Percentiles rank a stretch among this genome's conserved stretches.
Evolutionary conservation across 805 yeast species (phyloP).

Genomic region (Vanderwaltozyma polyspora): DNA sequence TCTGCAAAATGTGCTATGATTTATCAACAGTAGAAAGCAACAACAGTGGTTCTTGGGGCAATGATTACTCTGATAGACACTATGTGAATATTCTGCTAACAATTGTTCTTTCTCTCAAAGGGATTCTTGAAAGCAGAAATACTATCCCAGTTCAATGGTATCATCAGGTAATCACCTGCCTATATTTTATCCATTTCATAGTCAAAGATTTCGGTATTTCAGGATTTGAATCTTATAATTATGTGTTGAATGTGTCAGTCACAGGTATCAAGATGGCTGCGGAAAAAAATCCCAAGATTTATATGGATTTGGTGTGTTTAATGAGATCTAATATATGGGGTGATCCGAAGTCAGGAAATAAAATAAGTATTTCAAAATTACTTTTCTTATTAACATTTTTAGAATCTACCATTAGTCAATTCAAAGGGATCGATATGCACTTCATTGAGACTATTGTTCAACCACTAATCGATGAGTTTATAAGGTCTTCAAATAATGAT

Average conservation of each 20-base stretch:
- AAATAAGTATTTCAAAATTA: constrained; percentile 14
- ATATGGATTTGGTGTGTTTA: constrained; percentile 4
- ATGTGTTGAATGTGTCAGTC: constrained; percentile 12
- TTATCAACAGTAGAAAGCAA: constrained; percentile 11
- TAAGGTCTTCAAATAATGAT: constrained; percentile 5
- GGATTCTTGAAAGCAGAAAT: constrained; percentile 6
- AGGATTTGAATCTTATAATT: constrained; percentile 22
- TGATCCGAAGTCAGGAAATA: constrained; percentile 11
- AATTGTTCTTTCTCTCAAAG: constrained; percentile 9
- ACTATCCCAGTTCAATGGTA: constrained; percentile 7
- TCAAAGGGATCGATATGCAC: background rate
- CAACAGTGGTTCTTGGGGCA: constrained; percentile 4
- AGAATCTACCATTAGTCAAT: constrained; percentile 10
- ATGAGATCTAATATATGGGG: constrained; percentile 10
- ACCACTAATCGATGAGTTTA: constrained; percentile 7
- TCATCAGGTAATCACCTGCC: constrained; percentile 7
- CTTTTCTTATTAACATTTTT: constrained; percentile 16
- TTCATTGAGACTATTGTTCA: constrained; percentile 5
- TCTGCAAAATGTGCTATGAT: constrained; percentile 6
- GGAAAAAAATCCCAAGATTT: background rate
- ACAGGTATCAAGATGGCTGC: constrained; percentile 5
- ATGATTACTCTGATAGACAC: constrained; percentile 7
- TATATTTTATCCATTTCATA: constrained; percentile 17
- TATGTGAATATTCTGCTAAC: constrained; percentile 16
- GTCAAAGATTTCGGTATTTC: constrained; percentile 15